A percentile compares a stretch with the other conserved stretches of the same genome.
phyloP scores from a whole-genome alignment of 225 moss, liverwort and hornwort genomes.

The Sphagnum contortum region DNA sequence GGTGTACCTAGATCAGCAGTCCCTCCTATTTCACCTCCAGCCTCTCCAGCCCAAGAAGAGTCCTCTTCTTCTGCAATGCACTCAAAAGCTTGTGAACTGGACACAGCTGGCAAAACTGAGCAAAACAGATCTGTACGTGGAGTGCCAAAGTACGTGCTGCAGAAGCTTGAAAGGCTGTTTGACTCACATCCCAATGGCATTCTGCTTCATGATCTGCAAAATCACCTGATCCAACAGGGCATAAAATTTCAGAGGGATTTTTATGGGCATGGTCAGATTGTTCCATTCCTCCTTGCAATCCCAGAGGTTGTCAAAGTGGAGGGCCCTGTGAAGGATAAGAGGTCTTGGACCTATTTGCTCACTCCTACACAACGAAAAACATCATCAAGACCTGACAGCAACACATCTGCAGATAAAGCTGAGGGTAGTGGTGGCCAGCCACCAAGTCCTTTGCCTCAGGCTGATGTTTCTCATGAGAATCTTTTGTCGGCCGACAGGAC shows the following conservation, averaged over 20 bases:
- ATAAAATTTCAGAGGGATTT: constrained; percentile 21
- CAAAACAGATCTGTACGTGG: constrained; percentile 7
- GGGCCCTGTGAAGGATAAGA: constrained; percentile 20
- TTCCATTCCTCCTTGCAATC: constrained; percentile 23
- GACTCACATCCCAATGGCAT: constrained; percentile 18
- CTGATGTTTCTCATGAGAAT: no score
- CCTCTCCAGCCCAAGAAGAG: neutral
- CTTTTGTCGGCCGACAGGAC: no score
- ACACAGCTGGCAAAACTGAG: constrained; percentile 5
- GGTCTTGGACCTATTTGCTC: constrained; percentile 20
- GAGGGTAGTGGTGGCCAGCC: no score
- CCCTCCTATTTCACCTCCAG: neutral
- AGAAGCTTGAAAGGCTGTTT: constrained; percentile 12
- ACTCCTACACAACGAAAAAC: neutral
- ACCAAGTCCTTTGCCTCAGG: no score
- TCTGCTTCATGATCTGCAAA: constrained; percentile 24
- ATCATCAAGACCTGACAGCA: no score
- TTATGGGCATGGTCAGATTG: constrained; percentile 23
- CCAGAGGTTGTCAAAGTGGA: constrained; percentile 23
- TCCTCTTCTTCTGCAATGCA: neutral
- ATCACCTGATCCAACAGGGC: constrained; percentile 11
- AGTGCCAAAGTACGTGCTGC: constrained; percentile 17
- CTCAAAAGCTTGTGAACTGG: constrained; percentile 3
- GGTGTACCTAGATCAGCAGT: neutral
- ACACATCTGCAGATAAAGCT: no score